phyloP scores from a whole-genome alignment of 257 asterid species.

The Forsythia viridissima region DNA sequence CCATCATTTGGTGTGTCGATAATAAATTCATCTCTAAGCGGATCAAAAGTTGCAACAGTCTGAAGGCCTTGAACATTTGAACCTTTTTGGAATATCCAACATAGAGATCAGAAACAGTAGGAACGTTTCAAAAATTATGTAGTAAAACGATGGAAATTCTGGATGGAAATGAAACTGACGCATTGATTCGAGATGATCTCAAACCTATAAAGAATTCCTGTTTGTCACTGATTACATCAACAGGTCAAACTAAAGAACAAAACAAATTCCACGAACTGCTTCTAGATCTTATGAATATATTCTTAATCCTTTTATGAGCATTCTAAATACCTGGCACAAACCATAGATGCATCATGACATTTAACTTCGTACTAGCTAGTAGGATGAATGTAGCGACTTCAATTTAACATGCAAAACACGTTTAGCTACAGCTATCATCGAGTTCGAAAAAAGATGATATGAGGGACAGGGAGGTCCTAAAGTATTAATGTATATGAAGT shows the following conservation, averaged over 20 bases:
- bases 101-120: slow-evolving; percentile 18
- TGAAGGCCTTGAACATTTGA: slow-evolving; percentile 98
- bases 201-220: background rate
- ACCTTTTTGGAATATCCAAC: slow-evolving; percentile 47
- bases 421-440: background rate
- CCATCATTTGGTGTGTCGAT: slow-evolving; percentile 94
- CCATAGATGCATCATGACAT: background rate
- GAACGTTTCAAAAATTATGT: background rate
- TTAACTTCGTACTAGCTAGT: background rate
- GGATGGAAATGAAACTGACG: background rate
- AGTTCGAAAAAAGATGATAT: background rate
- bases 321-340: background rate
- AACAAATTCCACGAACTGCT: background rate
- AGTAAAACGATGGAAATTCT: slow-evolving; percentile 10
- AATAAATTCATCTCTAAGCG: slow-evolving; percentile 73
- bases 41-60: slow-evolving; percentile 85
- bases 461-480: background rate
- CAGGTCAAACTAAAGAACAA: background rate
- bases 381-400: background rate
- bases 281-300: slow-evolving; percentile 5
- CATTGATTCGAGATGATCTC: background rate
- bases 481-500: background rate
- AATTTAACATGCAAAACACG: background rate
- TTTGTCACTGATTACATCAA: background rate
- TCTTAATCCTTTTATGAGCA: slow-evolving; percentile 15